Evolutionary conservation across 2,329 filamentous ascomycete species (phyloP).

Genomic region (Aspergillus quadrilineatus): DNA sequence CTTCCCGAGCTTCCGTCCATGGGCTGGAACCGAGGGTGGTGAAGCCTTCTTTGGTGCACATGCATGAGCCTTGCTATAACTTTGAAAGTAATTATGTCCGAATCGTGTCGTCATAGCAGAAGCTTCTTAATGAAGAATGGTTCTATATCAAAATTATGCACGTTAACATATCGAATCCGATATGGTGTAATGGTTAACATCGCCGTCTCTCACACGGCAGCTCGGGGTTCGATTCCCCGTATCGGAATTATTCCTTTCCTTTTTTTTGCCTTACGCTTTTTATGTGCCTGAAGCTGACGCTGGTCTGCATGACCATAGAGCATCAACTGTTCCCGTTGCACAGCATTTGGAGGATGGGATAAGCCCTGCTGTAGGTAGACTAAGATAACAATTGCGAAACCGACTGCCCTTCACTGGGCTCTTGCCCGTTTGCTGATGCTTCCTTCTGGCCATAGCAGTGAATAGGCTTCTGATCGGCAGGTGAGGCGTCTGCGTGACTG

Average conservation of each 20-base stretch:
- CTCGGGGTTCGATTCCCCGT: constrained; percentile 29
- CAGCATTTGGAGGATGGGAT: not conserved
- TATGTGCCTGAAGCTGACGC: no score
- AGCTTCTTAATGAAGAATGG: no score
- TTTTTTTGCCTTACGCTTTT: not conserved
- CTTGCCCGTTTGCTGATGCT: not conserved
- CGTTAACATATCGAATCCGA: not conserved
- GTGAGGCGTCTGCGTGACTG: not conserved
- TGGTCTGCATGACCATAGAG: not conserved
- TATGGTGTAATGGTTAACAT: constrained; percentile 27
- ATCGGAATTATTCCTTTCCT: constrained; percentile 19
- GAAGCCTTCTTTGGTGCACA: no score
- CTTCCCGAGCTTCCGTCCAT: no score
- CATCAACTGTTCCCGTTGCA: not conserved
- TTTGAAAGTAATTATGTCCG: no score
- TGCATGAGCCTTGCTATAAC: no score
- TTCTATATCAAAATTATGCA: not conserved
- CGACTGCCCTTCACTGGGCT: not conserved
- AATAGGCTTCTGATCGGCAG: not conserved
- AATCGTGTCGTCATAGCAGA: no score
- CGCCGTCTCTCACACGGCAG: constrained; percentile 30
- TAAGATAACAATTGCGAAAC: not conserved
- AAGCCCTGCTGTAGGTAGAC: not conserved
- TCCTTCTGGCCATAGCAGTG: not conserved
- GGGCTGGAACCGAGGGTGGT: no score